Evolutionary conservation across 768 basidiomycete species (phyloP).

Genomic region (Suillus spraguei): DNA sequence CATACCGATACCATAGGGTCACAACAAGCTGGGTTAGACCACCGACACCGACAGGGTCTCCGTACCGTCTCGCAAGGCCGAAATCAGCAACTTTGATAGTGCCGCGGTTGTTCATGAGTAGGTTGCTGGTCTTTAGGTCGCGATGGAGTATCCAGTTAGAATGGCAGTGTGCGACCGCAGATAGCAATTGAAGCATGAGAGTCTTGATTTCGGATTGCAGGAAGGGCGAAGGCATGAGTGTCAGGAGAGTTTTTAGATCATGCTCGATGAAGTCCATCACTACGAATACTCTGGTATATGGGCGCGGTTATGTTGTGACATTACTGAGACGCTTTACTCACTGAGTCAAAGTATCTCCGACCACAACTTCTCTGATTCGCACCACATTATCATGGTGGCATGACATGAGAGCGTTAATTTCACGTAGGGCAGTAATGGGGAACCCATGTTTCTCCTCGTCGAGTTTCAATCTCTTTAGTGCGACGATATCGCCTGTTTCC

Average conservation of each 20-base stretch:
- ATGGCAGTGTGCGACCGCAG: slow-evolving; percentile 93
- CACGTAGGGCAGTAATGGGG: slow-evolving; percentile 94
- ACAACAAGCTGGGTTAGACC: slow-evolving; percentile 98
- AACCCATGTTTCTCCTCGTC: slow-evolving; percentile 99
- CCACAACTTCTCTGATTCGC: slow-evolving; percentile 94
- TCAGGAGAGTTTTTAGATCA: slow-evolving; percentile 94
- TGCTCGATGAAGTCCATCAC: slow-evolving; percentile 99
- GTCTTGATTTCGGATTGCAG: slow-evolving; percentile 99
- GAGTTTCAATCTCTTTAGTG: slow-evolving; percentile 96
- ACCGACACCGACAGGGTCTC: slow-evolving; percentile 95
- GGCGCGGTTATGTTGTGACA: slow-evolving; percentile 15
- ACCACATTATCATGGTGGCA: slow-evolving; percentile 97
- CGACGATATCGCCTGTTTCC: slow-evolving; percentile 93
- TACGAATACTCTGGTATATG: slow-evolving; percentile 81
- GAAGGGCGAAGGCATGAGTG: slow-evolving; percentile 95
- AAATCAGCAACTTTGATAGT: slow-evolving; percentile 99
- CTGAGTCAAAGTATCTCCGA: slow-evolving; percentile 98
- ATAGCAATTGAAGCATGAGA: slow-evolving; percentile 88
- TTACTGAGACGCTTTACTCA: slow-evolving; percentile 52
- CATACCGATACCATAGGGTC: slow-evolving; percentile 97
- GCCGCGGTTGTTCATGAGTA: slow-evolving; percentile 98
- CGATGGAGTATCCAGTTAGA: slow-evolving; percentile 97
- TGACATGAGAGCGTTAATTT: slow-evolving; percentile 95
- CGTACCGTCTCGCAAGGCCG: slow-evolving; percentile 92
- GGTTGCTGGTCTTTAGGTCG: slow-evolving; percentile 95